Base-by-base conservation (phyloP, 345 rosid genomes). In the Excoecaria cochinchinensis region DNA sequence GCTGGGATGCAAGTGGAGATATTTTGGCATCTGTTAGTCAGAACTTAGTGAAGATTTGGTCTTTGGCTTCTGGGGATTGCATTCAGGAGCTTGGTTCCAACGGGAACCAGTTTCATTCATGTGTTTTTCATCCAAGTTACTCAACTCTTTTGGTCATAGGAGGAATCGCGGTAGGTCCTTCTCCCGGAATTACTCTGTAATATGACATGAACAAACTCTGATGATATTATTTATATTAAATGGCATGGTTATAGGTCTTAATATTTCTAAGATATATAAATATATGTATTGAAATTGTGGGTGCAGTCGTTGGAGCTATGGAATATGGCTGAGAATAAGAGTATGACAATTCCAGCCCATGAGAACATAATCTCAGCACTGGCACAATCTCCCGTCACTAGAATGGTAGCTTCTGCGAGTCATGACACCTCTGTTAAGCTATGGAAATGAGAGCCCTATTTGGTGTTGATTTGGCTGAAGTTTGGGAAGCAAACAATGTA, bases 381-480 rank as follows among this genome's bases (percentile, higher is more conserved):
- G 76, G 84, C 89, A 3, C 86, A 86, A 71, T 88, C 95, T 1
- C 82, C 87, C 0, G 79, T 77, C 36, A 74, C 72, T 3, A 85
- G 88, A 70, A 80, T 86, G 87, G 85, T 90, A 40, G 95, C 95
- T 13, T 89, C 95, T 2, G 91, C 91, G 16, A 90, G 92, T 67
- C 89, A 89, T 21, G 91, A 90, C 82, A 67, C 80, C 76, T 87
- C 89, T 0, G 90, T 89, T 6, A 90, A 90, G 84, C 76, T 86
- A 25, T 89, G 92, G 92, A 89, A 90, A 76, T 90, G 76, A 81
- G 52, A 46, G 15, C 9, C 6, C 8, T 11, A 4, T 10, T 10
- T 5, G 17, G 51, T 15, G 42, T 21, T 22, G 15, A 15, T 46
- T 25, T 0, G 7, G 1, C 31, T 17, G 48, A 21, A 47, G 14